Base-by-base conservation (phyloP, 129 eudicot species). In the Lactuca saligna region DNA sequence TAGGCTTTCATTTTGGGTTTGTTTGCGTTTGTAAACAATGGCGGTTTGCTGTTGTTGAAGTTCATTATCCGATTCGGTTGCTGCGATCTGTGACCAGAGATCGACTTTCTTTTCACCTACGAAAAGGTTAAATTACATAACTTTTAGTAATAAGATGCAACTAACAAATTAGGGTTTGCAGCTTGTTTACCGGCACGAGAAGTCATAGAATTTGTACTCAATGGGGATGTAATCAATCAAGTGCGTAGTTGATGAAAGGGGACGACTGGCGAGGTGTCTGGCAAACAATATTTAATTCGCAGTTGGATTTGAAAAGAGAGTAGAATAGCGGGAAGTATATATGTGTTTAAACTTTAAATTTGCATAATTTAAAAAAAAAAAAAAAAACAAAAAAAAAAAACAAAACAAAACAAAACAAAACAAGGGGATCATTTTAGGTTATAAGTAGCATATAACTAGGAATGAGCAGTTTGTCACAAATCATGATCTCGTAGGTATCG, bases 71-170 rank as follows among this genome's bases (percentile, higher is more conserved):
- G 83, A 81, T 68, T 78, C 87, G 25, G 66, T 71, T 5, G 86
- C 86, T 46, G 76, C 63, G 50, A 93, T 72, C 72, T 87, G 79
- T 7, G 87, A 63, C 98, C 96, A 86, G 7, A 91, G 57, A 82
- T 88, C 93, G 38, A 49, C 89, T 31, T 17, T 64, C 53, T 69
- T 62, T 13, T 69, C 57, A 12, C 80, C 76, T 61, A n/a, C 11
- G 34, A 51, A 29, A 50, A 61, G 31, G 54, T 17, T 54, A 1
- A 10, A 14, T 59, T 59, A 15, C 54, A 54, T 53, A 3, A 38
- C 14, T 39, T 1, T 39, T 3, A 31, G 14, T 48, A 16, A 53
- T 17, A 48, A 7, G 15, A 6, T 42, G 60, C 17, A 44, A 69
- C 5, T 0, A 25, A 31, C 0, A 54, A 32, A 63, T 41, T 63